Evolutionary conservation across 208 protist species (phyloP).

Genomic region (Leishmania arabica): DNA sequence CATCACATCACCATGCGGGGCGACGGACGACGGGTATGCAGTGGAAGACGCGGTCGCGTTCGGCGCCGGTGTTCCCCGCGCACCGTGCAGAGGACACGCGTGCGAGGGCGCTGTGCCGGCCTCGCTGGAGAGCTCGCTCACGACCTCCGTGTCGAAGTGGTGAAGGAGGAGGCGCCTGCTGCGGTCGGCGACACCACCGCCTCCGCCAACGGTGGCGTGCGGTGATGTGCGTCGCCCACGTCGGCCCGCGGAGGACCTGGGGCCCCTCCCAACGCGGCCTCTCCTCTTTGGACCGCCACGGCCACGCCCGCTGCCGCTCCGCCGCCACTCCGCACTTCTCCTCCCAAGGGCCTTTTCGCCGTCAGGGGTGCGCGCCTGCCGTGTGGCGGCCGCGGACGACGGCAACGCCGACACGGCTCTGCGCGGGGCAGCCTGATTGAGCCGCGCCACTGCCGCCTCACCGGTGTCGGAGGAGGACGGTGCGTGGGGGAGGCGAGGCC

Average conservation of each 20-base stretch:
- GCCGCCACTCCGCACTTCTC: neutral
- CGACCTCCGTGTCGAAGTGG: constrained; percentile 24
- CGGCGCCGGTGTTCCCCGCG: neutral
- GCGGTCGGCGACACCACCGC: neutral
- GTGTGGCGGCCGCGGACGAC: neutral
- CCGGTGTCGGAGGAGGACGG: neutral
- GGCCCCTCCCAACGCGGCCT: neutral
- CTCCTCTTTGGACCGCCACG: neutral
- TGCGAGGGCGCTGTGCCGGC: neutral
- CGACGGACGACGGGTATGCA: neutral
- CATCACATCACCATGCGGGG: neutral
- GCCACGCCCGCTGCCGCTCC: neutral
- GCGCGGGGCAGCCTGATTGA: constrained; percentile 1
- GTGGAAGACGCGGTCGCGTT: neutral
- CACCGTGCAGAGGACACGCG: neutral
- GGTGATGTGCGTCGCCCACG: neutral
- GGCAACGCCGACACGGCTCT: neutral
- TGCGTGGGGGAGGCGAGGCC: neutral
- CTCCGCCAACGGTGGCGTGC: neutral
- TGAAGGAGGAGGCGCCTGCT: neutral
- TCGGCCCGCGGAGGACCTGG: neutral
- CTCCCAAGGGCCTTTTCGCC: neutral
- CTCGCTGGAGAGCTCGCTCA: constrained; percentile 19
- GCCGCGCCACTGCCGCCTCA: neutral
- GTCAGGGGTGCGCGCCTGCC: neutral